These are phyloP conservation scores for Sodiomyces alkalinus DNA, from an alignment of 2,329 filamentous ascomycete genomes.

Conservation along the genomic window DNA sequence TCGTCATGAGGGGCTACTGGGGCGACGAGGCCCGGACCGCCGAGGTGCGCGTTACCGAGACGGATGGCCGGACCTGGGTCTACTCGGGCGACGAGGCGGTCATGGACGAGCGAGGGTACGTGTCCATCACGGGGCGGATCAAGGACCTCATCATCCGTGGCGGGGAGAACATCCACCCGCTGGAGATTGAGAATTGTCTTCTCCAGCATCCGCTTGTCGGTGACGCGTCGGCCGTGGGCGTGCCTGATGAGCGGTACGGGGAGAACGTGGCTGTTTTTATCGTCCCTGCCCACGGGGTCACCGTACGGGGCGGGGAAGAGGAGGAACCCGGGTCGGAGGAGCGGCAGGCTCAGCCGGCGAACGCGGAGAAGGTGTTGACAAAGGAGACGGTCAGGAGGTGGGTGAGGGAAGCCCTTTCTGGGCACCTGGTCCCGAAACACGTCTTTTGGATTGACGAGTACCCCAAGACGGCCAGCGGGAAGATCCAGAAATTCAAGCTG, in stretches of 20 bases:
- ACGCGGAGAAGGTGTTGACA: too few species aligned
- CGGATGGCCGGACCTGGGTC: slow-evolving; percentile 60
- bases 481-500: slow-evolving; percentile 90
- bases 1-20: slow-evolving; percentile 87
- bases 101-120: slow-evolving; percentile 72
- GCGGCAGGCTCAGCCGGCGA: slow-evolving; percentile 9
- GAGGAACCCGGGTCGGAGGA: too few species aligned
- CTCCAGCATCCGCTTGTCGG: slow-evolving; percentile 54
- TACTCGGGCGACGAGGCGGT: slow-evolving; percentile 79
- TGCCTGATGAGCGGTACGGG: slow-evolving; percentile 70
- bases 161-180: slow-evolving; percentile 89
- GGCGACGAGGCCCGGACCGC: slow-evolving; percentile 53
- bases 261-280: slow-evolving; percentile 81
- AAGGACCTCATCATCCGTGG: slow-evolving; percentile 93
- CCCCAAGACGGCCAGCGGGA: slow-evolving; percentile 90
- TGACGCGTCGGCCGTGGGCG: slow-evolving; percentile 70
- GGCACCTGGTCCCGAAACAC: slow-evolving; percentile 72
- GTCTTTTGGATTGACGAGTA: slow-evolving; percentile 80
- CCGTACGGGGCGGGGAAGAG: slow-evolving; percentile 7
- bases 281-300: slow-evolving; percentile 27
- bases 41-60: slow-evolving; percentile 41
- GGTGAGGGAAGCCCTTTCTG: slow-evolving; percentile 53
- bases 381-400: slow-evolving; percentile 50
- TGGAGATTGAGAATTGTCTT: slow-evolving; percentile 83
- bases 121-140: slow-evolving; percentile 78